These are phyloP conservation scores for Ustilago cynodontis DNA, from an alignment of 1,284 basidiomycete species.

Conservation along the genomic window DNA sequence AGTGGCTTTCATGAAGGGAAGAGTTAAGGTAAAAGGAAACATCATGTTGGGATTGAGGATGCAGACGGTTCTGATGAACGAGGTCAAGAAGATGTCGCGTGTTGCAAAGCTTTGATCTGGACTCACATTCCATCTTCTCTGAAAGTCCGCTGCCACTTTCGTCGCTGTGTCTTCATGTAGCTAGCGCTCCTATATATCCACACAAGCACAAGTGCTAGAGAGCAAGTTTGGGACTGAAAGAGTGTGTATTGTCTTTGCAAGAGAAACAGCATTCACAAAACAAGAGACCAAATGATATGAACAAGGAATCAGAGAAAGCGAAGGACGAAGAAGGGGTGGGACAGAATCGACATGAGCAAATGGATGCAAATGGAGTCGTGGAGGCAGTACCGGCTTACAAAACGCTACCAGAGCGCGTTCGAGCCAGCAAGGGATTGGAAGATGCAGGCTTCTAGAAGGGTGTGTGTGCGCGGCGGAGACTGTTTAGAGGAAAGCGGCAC, in stretches of 20 bases:
- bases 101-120: conserved; percentile 38
- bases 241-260: conserved; percentile 10
- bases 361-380: neutral
- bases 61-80: conserved; percentile 57
- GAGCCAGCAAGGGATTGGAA: neutral
- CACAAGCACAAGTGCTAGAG: neutral
- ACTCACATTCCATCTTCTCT: too few relatives aligned
- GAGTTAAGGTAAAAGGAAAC: conserved; percentile 61
- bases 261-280: conserved; percentile 11
- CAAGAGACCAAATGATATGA: conserved; percentile 1
- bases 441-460: neutral
- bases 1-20: conserved; percentile 59
- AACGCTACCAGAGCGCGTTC: conserved; percentile 33
- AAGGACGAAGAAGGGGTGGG: conserved; percentile 20
- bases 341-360: neutral
- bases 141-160: too few relatives aligned
- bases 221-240: neutral
- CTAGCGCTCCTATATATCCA: neutral
- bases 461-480: neutral
- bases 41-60: conserved; percentile 60
- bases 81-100: conserved; percentile 56
- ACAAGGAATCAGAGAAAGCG: conserved; percentile 13
- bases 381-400: neutral
- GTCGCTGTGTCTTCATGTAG: neutral
- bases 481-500: conserved; percentile 44